Evolutionary conservation across 352 stramenopile genomes (phyloP).

Genomic region (Phytophthora cactorum): DNA sequence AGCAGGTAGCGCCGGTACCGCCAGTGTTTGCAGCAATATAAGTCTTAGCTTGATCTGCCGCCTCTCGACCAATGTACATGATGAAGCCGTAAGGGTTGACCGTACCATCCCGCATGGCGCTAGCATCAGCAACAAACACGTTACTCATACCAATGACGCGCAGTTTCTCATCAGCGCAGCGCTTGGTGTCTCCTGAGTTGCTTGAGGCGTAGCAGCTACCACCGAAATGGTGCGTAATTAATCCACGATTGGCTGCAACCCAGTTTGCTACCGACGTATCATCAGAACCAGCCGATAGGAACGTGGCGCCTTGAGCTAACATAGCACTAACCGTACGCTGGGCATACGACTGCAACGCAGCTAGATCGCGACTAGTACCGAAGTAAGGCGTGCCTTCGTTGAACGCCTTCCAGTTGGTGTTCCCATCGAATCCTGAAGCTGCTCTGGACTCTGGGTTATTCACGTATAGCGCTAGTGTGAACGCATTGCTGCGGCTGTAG

Average conservation of each 20-base stretch:
- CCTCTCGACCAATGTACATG: conserved; percentile 75
- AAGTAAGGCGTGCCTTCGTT: conserved; percentile 51
- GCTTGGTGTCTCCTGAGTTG: conserved; percentile 44
- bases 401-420: conserved; percentile 47
- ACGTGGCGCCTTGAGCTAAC: conserved; percentile 48
- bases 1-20: conserved; percentile 22
- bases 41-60: conserved; percentile 37
- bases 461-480: conserved; percentile 56
- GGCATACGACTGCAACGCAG: conserved; percentile 60
- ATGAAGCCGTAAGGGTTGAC: conserved; percentile 78
- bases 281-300: conserved; percentile 43
- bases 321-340: conserved; percentile 47
- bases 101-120: conserved; percentile 64
- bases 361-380: conserved; percentile 50
- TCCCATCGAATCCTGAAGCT: conserved; percentile 48
- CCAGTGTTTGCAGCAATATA: conserved; percentile 30
- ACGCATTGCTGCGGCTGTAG: conserved; percentile 34
- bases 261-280: conserved; percentile 39
- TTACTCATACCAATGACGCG: conserved; percentile 69
- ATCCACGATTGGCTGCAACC: conserved; percentile 42
- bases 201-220: conserved; percentile 74
- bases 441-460: conserved; percentile 70
- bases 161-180: conserved; percentile 67
- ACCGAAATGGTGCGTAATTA: conserved; percentile 68
- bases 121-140: conserved; percentile 69